Base-by-base conservation (phyloP, 495 filamentous ascomycete genomes). In the Lophiotrema nucula region DNA sequence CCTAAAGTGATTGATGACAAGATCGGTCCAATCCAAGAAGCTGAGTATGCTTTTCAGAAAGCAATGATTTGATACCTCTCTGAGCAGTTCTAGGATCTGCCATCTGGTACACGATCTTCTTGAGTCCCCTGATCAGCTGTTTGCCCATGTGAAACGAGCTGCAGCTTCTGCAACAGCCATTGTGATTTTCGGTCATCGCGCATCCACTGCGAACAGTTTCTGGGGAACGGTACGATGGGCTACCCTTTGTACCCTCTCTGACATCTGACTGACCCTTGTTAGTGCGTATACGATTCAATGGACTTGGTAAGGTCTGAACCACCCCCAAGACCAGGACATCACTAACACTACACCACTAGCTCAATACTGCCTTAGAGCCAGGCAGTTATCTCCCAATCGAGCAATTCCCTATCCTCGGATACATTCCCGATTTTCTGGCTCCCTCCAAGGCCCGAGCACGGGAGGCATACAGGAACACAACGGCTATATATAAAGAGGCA, bases 391-490 rank as follows among this genome's bases (percentile, higher is more conserved):
- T 49, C 23, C 58, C 58, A 18, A 38, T 51, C 25, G 44, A 61
- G 15, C 43, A 61, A 51, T 61, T 61, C 25, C 50, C 58, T 6
- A 49, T 61, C 26, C 37, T 61, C 24, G 56, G 50, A 26, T 45
- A 18, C 25, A 56, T 61, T 15, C 58, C 58, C 12, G 46, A 50
- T 21, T 24, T 21, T 6, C 44, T 28, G 50, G 45, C 44, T 3
- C 45, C 45, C 4, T 42, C 50, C n/a, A 48, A 56, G 18, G 19
- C 15, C 1, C 58, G 50, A n/a, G 50, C 51, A 41, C 35, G 50
- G 38, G 2, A 26, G 6, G 2, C 15, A 13, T 55, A 35, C 18
- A 8, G 12, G 0, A 27, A 8, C 16, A 24, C 13, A 3, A 50
- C 44, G 11, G 11, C 12, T 16, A 35, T 44, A 1, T 61, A 45